Percentiles rank a stretch among this genome's conserved stretches.
phyloP scores from a whole-genome alignment of 2,329 filamentous ascomycete genomes.

The Stagonosporopsis cucurbitacearum region DNA sequence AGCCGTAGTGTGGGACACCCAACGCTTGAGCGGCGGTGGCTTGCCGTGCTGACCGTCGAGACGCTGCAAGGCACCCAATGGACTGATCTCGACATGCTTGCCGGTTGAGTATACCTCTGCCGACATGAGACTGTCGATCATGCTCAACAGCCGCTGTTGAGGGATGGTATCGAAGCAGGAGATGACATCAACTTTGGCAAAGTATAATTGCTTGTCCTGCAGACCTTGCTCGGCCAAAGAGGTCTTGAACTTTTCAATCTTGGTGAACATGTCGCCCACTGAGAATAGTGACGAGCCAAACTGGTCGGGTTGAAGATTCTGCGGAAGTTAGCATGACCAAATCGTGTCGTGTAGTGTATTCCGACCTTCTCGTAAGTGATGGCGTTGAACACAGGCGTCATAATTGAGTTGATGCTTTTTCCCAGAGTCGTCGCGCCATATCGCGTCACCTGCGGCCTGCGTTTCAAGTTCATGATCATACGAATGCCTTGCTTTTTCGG shows the following conservation, averaged over 20 bases:
- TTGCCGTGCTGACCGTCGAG: conserved; percentile 39
- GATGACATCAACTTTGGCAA: conserved; percentile 91
- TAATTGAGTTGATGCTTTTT: conserved; percentile 71
- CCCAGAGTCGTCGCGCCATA: conserved; percentile 64
- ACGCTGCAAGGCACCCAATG: conserved; percentile 48
- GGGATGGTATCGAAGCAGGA: conserved; percentile 96
- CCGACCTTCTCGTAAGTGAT: conserved; percentile 78
- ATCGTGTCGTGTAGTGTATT: not conserved
- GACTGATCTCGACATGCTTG: conserved; percentile 76
- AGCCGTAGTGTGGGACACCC: conserved; percentile 49
- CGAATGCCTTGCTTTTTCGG: conserved; percentile 80
- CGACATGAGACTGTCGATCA: conserved; percentile 67
- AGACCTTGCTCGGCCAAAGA: conserved; percentile 49
- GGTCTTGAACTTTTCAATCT: conserved; percentile 72
- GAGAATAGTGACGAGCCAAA: conserved; percentile 85
- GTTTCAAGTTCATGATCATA: conserved; percentile 85
- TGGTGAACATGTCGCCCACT: conserved; percentile 77
- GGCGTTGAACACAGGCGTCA: conserved; percentile 76
- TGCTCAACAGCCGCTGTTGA: conserved; percentile 71
- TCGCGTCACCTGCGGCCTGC: conserved; percentile 62
- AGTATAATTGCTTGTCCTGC: conserved; percentile 66
- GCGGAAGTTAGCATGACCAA: conserved; percentile 11
- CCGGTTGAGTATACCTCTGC: conserved; percentile 71
- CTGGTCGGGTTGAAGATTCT: conserved; percentile 55
- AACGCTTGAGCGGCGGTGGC: conserved; percentile 48